These are phyloP conservation scores for Podospora anserina DNA, from an alignment of 495 filamentous ascomycete genomes.

Conservation along the genomic window DNA sequence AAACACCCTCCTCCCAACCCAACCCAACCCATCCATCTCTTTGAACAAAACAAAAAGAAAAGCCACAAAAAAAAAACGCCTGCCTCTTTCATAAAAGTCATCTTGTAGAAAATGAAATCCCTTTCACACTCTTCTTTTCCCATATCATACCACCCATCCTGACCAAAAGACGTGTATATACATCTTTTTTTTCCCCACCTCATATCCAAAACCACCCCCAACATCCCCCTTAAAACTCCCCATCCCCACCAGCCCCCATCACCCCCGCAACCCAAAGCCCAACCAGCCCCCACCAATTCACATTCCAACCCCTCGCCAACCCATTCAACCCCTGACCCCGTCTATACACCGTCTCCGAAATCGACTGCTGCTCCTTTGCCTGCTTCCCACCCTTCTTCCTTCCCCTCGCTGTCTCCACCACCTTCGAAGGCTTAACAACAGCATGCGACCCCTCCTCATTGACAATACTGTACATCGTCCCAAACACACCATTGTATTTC, in stretches of 20 bases:
- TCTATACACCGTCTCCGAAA: conserved; percentile 47
- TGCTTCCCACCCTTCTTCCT: conserved; percentile 17
- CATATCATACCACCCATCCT: not conserved
- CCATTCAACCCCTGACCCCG: conserved; percentile 81
- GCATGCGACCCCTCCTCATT: conserved; percentile 69
- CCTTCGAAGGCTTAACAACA: conserved; percentile 33
- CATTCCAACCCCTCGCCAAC: conserved; percentile 88
- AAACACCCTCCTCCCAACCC: not conserved
- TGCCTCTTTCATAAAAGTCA: not conserved
- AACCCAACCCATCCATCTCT: not conserved
- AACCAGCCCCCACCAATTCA: conserved; percentile 92
- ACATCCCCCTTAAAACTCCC: conserved; percentile 39
- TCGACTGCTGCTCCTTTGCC: conserved; percentile 22
- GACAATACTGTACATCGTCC: conserved; percentile 84
- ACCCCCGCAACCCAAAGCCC: conserved; percentile 67
- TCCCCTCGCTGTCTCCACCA: not conserved
- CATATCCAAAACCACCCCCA: not conserved
- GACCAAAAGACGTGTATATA: not conserved
- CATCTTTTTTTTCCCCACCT: not conserved
- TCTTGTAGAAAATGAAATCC: not conserved
- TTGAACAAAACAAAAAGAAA: not conserved
- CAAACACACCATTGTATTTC: conserved; percentile 73
- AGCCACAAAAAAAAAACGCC: not conserved
- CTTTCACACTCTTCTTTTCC: not conserved
- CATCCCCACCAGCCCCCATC: conserved; percentile 45